Evolutionary conservation across 2,329 filamentous ascomycete species (phyloP).

Genomic region (Aspergillus awamori): DNA sequence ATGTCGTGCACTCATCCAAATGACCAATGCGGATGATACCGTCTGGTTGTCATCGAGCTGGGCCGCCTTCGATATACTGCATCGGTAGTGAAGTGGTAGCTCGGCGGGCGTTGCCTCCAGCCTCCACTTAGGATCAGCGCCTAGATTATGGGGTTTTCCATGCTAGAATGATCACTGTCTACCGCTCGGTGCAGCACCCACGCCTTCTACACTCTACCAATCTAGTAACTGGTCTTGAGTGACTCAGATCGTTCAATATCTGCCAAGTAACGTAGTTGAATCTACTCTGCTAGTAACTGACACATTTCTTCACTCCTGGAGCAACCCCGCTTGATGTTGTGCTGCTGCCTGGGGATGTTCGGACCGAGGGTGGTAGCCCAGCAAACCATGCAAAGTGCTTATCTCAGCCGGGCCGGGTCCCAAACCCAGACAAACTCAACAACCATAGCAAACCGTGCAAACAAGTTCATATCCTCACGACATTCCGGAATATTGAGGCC

Average conservation of each 20-base stretch:
- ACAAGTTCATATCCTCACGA: conserved; percentile 8
- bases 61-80: not conserved
- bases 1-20: conserved; percentile 4
- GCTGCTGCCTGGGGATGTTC: not conserved
- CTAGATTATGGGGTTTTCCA: conserved; percentile 13
- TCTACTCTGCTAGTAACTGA: not conserved
- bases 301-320: not conserved
- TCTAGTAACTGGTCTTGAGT: not conserved
- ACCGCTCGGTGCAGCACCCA: not conserved
- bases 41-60: not conserved
- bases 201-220: not conserved
- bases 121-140: conserved; percentile 24
- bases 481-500: conserved; percentile 9
- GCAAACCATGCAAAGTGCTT: conserved; percentile 1
- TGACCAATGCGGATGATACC: conserved; percentile 15
- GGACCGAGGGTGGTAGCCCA: not conserved
- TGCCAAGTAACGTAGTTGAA: not conserved
- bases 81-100: not conserved
- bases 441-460: conserved; percentile 23
- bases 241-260: not conserved
- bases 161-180: not conserved
- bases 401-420: not conserved
- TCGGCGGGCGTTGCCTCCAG: conserved; percentile 3
- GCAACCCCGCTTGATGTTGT: not conserved
- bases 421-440: conserved; percentile 5